Evolutionary conservation across 164 flowering plant species (phyloP).

Genomic region (Magnolia changhungtana): DNA sequence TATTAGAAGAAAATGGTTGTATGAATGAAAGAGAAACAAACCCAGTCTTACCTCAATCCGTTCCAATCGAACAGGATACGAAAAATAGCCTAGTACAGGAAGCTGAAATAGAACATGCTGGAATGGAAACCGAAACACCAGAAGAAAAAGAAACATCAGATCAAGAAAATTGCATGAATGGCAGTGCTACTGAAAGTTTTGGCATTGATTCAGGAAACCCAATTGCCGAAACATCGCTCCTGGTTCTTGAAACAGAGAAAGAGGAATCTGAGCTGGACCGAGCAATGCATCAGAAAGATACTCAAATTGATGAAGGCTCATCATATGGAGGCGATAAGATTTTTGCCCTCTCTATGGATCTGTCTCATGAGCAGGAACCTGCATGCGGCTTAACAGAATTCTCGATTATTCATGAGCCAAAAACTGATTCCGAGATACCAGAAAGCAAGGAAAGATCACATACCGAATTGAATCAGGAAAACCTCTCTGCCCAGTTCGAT

Average conservation of each 20-base stretch:
- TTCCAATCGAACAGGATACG: conserved; percentile 8
- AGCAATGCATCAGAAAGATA: too few species aligned
- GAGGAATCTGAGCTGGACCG: neutral
- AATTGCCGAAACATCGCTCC: conserved; percentile 3
- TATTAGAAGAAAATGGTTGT: neutral
- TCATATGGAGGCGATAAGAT: neutral
- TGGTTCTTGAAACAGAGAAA: neutral
- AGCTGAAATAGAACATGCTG: neutral
- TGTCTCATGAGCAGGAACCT: conserved; percentile 1
- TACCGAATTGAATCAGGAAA: neutral
- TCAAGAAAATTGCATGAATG: conserved; percentile 2
- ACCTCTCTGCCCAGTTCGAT: neutral
- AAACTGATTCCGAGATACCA: neutral
- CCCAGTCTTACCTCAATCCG: neutral
- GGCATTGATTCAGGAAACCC: conserved; percentile 6
- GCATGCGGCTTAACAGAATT: neutral
- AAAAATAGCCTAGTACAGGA: neutral
- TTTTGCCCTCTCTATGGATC: neutral
- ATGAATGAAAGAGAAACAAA: neutral
- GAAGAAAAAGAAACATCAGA: conserved; percentile 3
- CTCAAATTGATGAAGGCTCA: neutral
- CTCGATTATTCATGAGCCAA: conserved; percentile 1
- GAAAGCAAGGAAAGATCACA: conserved; percentile 5
- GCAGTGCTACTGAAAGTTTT: neutral
- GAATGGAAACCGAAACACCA: neutral